Percentiles rank a stretch among this genome's conserved stretches.
Conservation (phyloP, 2,329 filamentous ascomycete genomes). For the Colletotrichum simmondsii region DNA sequence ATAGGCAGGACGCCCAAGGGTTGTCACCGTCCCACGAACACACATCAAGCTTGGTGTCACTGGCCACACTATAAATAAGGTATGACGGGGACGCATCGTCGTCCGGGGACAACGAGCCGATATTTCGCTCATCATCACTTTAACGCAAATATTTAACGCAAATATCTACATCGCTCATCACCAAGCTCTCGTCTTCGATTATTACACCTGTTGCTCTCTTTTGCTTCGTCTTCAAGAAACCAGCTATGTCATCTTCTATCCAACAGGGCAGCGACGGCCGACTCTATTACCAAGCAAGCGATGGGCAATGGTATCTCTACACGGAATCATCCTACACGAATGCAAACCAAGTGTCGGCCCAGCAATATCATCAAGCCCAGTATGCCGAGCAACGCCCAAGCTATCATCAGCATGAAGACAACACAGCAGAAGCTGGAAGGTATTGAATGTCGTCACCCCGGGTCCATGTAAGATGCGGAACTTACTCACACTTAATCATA, state of each 20-base stretch:
- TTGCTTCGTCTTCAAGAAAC: neutral
- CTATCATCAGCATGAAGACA: neutral
- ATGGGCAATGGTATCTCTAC: neutral
- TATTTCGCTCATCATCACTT: neutral
- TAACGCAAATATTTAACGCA: neutral
- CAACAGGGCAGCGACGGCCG: neutral
- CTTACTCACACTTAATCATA: neutral
- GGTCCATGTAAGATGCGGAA: too few relatives aligned
- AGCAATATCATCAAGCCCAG: neutral
- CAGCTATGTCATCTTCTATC: neutral
- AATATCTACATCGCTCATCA: neutral
- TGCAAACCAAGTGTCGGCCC: neutral
- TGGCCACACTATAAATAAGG: neutral
- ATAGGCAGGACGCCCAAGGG: neutral
- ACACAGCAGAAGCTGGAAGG: neutral
- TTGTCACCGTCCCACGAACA: neutral
- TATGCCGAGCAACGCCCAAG: neutral
- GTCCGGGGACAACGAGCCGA: rapidly evolving
- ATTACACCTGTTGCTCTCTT: neutral
- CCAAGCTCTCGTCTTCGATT: too few relatives aligned
- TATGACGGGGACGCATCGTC: neutral
- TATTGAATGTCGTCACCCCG: neutral
- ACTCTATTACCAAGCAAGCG: neutral
- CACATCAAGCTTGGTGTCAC: neutral
- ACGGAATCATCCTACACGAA: neutral